Base-by-base conservation (phyloP, 2,329 filamentous ascomycete genomes). In the Xylariaceae sp. region DNA sequence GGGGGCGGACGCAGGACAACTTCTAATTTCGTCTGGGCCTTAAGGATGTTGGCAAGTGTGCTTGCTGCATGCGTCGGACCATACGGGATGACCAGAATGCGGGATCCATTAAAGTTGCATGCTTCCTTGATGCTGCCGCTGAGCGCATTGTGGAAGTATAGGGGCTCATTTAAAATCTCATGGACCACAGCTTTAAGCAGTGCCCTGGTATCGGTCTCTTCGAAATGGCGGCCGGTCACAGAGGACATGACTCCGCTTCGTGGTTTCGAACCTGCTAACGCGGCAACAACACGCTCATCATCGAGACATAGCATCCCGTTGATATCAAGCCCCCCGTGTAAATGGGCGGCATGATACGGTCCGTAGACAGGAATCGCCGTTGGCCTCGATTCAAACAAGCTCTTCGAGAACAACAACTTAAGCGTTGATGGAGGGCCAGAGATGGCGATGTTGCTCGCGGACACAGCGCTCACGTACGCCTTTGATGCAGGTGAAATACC, bases 311-410 rank as follows among this genome's bases (percentile, higher is more conserved):
- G 70, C 30, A 83, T 76, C 60, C 71, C 72, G 51, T 76, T 74
- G 17, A 82, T 70, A 59, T 82, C 75, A 15, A 67, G 70, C 13
- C 67, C 64, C 0, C 73, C 73, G 66, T 83, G 77, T n/a, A 84
- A 73, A 67, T 84, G 81, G 2, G 77, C 62, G 44, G 82, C 80
- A 66, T 85, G 82, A 65, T 83, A 85, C 5, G 82, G 82, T 0
- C 79, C 82, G 62, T 81, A 79, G 30, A 85, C 77, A 0, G 82
- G 80, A 55, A 84, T 77, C 1, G 76, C 72, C n/a, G 76, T 77
- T 11, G 76, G 73, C 63, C 76, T 77, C 39, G 73, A 70, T 5
- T 76, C 72, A 39, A 78, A 75, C 49, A 75, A 64, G 11, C 74
- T 68, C 35, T 73, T 72, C 51, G 72, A 71, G 57, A 76, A 74